Evolutionary conservation across 805 yeast genomes (phyloP), one percentile per base, ranked within the genome.

Genomic region (Blastobotrys chiropterorum): DNA sequence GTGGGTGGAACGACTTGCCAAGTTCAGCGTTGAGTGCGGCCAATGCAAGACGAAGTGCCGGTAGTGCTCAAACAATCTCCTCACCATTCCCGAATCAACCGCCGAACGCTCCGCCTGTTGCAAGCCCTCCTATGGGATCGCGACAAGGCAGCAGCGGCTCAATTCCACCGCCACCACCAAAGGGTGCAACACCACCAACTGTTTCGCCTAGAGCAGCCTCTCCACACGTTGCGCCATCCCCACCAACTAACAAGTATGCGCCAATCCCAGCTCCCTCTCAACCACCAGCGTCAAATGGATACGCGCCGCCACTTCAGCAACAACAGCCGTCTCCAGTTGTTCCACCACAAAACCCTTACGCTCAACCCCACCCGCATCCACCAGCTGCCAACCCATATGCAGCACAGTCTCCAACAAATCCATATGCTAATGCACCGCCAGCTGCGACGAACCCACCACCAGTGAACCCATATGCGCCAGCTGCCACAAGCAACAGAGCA

Each of bases 321-420:
- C 43, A 51, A 44, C 42, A 22, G 19, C 51, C 38, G 54, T 59
- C 48, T 56, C 63, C 64, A 47, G 53, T 62, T n/a, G 56, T 64
- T 1, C 67, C 71, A 8, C 66, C 70, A 19, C 48, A 60, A 50
- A 70, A 71, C 56, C 73, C 77, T 44, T 74, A 72, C 54, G 77
- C 75, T 11, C 59, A 63, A 3, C 49, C 49, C 15, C 43, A 38
- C 50, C 44, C 51, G 42, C 45, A 16, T 42, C 45, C 51, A 20
- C 40, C 39, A 14, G 14, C 59, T 8, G 53, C 58, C 15, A 57
- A 55, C 43, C 62, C 65, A 17, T 52, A 56, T 42, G 62, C 64
- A 14, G 59, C 53, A 44, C 40, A 21, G n/a, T 16, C 41, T 3
- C 56, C 57, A n/a, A 50, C 50, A n/a, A 47, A 50, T 16, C 49